Percentiles rank a stretch among this genome's conserved stretches.
Evolutionary conservation across 306 rosid genomes (phyloP).

Genomic region (Sicyos baderoa): DNA sequence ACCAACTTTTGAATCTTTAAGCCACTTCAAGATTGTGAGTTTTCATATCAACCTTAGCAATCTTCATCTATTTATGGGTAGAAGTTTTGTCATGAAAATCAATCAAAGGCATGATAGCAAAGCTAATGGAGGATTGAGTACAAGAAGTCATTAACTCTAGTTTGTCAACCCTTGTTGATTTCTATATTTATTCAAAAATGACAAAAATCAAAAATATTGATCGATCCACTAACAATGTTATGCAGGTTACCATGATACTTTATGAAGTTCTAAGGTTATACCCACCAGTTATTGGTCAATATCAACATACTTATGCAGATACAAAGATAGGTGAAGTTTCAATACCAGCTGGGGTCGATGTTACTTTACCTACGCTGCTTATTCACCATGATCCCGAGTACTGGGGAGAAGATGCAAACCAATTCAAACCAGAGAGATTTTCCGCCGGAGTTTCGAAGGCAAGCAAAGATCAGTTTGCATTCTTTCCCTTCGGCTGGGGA

Average conservation of each 20-base stretch:
- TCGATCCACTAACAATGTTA: not conserved
- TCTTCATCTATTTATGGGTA: conserved; percentile 3
- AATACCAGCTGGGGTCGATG: conserved; percentile 43
- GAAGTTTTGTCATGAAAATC: not conserved
- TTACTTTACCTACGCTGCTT: conserved; percentile 36
- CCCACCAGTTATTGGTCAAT: conserved; percentile 43
- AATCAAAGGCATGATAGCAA: not conserved
- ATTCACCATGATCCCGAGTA: conserved; percentile 36
- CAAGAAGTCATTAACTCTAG: not conserved
- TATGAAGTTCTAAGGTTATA: conserved; percentile 46
- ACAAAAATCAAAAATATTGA: not conserved
- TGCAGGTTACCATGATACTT: conserved; percentile 45
- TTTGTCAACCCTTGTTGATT: not conserved
- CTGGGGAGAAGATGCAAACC: conserved; percentile 42
- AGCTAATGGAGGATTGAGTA: not conserved
- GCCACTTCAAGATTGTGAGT: conserved; percentile 40
- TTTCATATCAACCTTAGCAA: not conserved
- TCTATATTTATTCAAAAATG: not conserved
- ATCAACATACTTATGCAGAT: conserved; percentile 34
- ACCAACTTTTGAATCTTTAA: conserved; percentile 30
- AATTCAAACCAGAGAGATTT: conserved; percentile 50
- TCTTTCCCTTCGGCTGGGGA: conserved; percentile 51
- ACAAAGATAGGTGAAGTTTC: conserved; percentile 27
- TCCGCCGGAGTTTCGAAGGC: conserved; percentile 34
- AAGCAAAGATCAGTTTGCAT: conserved; percentile 31